A percentile compares a stretch with the other conserved stretches of the same genome.
phyloP scores from a whole-genome alignment of 2,329 filamentous ascomycete species.

The Pseudogymnoascus sp. region DNA sequence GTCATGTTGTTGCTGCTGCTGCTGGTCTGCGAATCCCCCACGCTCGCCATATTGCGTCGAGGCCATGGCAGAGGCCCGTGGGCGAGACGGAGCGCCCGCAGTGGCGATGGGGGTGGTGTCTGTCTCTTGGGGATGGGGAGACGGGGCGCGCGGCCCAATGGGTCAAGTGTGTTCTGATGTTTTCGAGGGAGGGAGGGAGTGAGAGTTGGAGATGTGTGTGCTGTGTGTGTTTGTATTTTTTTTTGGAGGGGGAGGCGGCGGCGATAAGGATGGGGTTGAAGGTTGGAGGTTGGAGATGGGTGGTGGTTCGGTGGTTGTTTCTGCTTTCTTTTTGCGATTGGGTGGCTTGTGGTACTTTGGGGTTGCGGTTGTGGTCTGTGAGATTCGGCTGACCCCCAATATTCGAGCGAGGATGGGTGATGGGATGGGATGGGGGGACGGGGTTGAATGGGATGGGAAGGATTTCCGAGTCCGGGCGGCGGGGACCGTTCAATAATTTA shows the following conservation, averaged over 20 bases:
- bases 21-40: slow-evolving; percentile 30
- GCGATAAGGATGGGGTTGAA: neutral
- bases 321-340: neutral
- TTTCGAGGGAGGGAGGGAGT: neutral
- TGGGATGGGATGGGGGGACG: neutral
- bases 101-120: neutral
- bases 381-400: neutral
- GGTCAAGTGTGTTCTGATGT: neutral
- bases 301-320: neutral
- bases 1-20: slow-evolving; percentile 18
- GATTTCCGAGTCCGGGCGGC: neutral
- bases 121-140: neutral
- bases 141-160: neutral
- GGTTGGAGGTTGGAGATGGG: neutral
- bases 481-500: neutral
- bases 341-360: neutral
- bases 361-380: neutral
- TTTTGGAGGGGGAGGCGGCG: neutral
- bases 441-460: neutral
- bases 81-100: neutral
- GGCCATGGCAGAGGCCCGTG: slow-evolving; percentile 21
- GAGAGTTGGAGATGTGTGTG: neutral
- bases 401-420: neutral
- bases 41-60: slow-evolving; percentile 32
- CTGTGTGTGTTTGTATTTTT: neutral